Percentiles rank a stretch among this genome's conserved stretches.
These are phyloP conservation scores for Daldinia decipiens DNA, from an alignment of 495 filamentous ascomycete species.

Conservation along the genomic window DNA sequence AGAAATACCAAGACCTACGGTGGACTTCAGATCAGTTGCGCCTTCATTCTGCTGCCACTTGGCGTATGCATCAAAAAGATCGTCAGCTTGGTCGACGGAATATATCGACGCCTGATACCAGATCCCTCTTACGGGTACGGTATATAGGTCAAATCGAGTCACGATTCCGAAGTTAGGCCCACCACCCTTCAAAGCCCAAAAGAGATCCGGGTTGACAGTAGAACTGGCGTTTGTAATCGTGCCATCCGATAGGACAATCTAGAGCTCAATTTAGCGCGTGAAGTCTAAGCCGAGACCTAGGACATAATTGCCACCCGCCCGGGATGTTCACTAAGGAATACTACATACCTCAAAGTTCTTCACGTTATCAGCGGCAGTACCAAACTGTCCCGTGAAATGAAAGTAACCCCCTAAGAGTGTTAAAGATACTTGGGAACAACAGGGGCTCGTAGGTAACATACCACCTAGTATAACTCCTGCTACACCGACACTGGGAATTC, in stretches of 20 bases:
- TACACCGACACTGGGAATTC: conserved; percentile 51
- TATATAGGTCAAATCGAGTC: conserved; percentile 56
- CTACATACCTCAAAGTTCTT: conserved; percentile 53
- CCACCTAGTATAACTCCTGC: conserved; percentile 54
- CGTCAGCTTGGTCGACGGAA: conserved; percentile 10
- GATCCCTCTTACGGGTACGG: conserved; percentile 40
- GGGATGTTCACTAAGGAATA: background rate
- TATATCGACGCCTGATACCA: conserved; percentile 39
- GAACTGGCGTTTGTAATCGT: conserved; percentile 57
- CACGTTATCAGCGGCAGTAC: conserved; percentile 58
- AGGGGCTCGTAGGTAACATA: background rate
- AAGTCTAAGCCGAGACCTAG: background rate
- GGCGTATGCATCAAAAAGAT: conserved; percentile 33
- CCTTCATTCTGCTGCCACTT: conserved; percentile 40
- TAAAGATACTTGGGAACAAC: background rate
- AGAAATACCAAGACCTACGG: conserved; percentile 6
- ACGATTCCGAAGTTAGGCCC: conserved; percentile 65
- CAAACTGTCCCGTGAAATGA: conserved; percentile 33
- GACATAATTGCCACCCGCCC: background rate
- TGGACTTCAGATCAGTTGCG: conserved; percentile 30
- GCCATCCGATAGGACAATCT: conserved; percentile 57
- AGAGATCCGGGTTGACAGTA: conserved; percentile 56
- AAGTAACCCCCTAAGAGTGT: conserved; percentile 31
- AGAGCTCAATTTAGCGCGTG: background rate
- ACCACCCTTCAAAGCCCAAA: conserved; percentile 63